A percentile compares a stretch with the other conserved stretches of the same genome.
Conservation (phyloP, 164 flowering plant species). For the Santalum album region DNA sequence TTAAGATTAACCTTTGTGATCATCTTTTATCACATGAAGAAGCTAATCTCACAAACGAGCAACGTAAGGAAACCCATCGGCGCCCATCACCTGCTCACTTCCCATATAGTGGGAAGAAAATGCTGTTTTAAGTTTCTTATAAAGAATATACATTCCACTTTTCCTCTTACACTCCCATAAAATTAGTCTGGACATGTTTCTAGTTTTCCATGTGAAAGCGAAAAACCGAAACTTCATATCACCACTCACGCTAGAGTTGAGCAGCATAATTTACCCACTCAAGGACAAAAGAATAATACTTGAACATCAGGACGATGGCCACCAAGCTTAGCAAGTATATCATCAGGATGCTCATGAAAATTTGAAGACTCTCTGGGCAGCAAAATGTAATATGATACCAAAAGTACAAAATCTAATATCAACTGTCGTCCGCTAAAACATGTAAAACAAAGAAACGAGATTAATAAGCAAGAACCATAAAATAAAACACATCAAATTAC, state of each 20-base stretch:
- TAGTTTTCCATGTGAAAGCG: slow-evolving; percentile 2
- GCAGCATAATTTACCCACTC: slow-evolving; percentile 12
- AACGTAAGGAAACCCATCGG: slow-evolving; percentile 56
- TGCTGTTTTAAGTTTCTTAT: slow-evolving; percentile 16
- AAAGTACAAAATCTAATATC: slow-evolving; percentile 9
- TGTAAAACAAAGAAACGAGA: slow-evolving; percentile 13
- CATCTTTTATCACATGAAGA: slow-evolving; percentile 71
- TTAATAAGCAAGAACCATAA: slow-evolving; percentile 1
- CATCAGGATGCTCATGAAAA: slow-evolving; percentile 14
- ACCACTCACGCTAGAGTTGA: slow-evolving; percentile 6
- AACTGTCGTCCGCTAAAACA: slow-evolving; percentile 12
- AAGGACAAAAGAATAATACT: slow-evolving; percentile 8
- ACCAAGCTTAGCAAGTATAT: slow-evolving; percentile 14
- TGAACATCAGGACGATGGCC: slow-evolving; percentile 13
- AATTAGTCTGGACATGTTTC: slow-evolving; percentile 1
- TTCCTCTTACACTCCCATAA: slow-evolving; percentile 14
- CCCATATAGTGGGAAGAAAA: slow-evolving; percentile 46
- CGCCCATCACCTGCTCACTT: slow-evolving; percentile 76
- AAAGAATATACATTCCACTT: slow-evolving; percentile 5
- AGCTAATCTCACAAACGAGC: slow-evolving; percentile 58
- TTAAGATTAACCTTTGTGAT: too few relatives aligned
- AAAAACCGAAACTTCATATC: slow-evolving; percentile 1
- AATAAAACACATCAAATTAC: background rate
- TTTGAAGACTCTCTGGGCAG: slow-evolving; percentile 14
- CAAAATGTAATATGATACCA: slow-evolving; percentile 13